Percentiles rank a stretch among this genome's conserved stretches.
Conservation (phyloP, 768 basidiomycete species). For the Leccinum truebloodii region DNA sequence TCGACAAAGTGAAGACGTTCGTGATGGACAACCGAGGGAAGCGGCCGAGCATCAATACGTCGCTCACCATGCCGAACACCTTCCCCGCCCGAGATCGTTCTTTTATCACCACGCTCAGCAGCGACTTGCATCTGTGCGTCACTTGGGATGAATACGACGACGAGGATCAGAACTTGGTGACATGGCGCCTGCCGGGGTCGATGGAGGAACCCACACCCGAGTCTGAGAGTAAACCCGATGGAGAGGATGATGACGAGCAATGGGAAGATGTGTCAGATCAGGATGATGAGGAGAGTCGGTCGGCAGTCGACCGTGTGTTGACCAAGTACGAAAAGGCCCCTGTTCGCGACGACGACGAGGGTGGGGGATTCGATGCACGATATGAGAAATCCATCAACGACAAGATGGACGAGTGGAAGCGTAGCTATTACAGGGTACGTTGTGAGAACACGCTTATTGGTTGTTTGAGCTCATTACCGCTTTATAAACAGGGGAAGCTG, state of each 20-base stretch:
- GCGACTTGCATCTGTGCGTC: slow-evolving; percentile 73
- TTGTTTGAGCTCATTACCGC: slow-evolving; percentile 15
- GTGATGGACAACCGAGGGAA: slow-evolving; percentile 49
- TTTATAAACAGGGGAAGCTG: slow-evolving; percentile 69
- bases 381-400: slow-evolving; percentile 71
- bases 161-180: slow-evolving; percentile 74
- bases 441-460: slow-evolving; percentile 12
- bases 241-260: slow-evolving; percentile 52
- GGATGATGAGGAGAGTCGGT: slow-evolving; percentile 69
- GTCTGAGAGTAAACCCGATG: slow-evolving; percentile 37
- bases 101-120: slow-evolving; percentile 76
- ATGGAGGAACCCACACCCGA: slow-evolving; percentile 36
- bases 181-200: slow-evolving; percentile 58
- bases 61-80: slow-evolving; percentile 71
- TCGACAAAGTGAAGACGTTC: slow-evolving; percentile 77
- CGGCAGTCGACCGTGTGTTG: slow-evolving; percentile 80
- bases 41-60: slow-evolving; percentile 33
- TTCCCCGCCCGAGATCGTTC: slow-evolving; percentile 79
- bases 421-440: slow-evolving; percentile 88
- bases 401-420: slow-evolving; percentile 94
- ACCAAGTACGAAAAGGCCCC: slow-evolving; percentile 87
- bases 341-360: slow-evolving; percentile 68
- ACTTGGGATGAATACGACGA: slow-evolving; percentile 96
- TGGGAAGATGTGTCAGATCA: slow-evolving; percentile 48
- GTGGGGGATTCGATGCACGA: slow-evolving; percentile 75